These are phyloP conservation scores for Xylaria sp. DNA, from an alignment of 2,329 filamentous ascomycete species.

Conservation along the genomic window DNA sequence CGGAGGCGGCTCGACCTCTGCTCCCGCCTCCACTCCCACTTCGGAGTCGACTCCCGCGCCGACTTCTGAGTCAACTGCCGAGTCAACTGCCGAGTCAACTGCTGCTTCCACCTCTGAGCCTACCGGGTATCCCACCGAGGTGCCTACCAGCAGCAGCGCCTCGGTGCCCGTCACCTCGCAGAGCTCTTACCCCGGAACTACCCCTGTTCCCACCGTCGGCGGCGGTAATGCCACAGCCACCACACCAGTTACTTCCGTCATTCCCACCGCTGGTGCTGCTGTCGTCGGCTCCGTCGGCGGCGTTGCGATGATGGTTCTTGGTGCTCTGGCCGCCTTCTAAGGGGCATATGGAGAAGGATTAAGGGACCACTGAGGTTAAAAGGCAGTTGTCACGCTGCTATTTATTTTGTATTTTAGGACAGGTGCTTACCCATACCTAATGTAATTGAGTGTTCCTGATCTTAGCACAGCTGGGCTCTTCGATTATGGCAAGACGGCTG, in stretches of 20 bases:
- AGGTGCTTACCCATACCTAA: constrained; percentile 8
- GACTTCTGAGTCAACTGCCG: constrained; percentile 9
- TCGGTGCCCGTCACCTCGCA: constrained; percentile 6
- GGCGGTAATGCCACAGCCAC: constrained; percentile 27
- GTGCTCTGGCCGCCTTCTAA: constrained; percentile 35
- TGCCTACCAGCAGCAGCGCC: constrained; percentile 1
- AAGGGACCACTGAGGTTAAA: not conserved
- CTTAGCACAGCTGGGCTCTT: constrained; percentile 3
- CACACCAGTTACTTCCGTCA: constrained; percentile 10
- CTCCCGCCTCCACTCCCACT: constrained; percentile 1
- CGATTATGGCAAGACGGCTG: not conserved
- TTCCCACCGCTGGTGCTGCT: constrained; percentile 36
- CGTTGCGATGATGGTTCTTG: constrained; percentile 38
- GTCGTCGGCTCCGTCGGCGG: constrained; percentile 33
- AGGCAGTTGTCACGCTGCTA: not conserved
- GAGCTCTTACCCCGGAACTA: constrained; percentile 19
- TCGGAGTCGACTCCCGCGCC: constrained; percentile 17
- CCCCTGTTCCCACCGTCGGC: not conserved
- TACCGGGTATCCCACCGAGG: not conserved
- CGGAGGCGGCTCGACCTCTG: constrained; percentile 25
- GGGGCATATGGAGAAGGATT: not conserved
- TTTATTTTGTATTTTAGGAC: not conserved
- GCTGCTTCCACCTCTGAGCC: constrained; percentile 8
- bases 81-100: constrained; percentile 5
- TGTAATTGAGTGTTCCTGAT: constrained; percentile 15